Evolutionary conservation across 2,329 filamentous ascomycete genomes (phyloP), one percentile per base, ranked within the genome.

Genomic region (Daldinia sp.): DNA sequence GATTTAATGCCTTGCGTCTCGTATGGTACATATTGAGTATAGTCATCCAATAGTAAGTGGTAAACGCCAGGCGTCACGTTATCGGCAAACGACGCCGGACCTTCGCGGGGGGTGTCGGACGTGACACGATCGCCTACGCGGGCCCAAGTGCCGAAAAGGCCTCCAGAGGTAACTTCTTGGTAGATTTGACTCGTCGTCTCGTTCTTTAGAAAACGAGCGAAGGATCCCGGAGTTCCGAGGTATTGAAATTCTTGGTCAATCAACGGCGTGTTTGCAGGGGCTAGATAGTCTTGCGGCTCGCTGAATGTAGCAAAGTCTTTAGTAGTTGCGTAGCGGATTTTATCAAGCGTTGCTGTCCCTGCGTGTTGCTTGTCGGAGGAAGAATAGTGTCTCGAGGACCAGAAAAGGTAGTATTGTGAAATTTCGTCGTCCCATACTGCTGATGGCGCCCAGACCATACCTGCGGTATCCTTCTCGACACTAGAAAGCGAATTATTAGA

Each of bases 171-270:
- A 7, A 75, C 75, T 64, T 85, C 82, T 37, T 80, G 78, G 61
- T 80, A 84, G 3, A 85, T 78, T n/a, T 79, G 77, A 34, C 79
- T 78, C 1, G 76, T 77, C 0, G 79, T 78, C 68, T 84, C 81
- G 66, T 84, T 82, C 70, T 84, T 85, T 52, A 83, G 68, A 72
- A 84, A 85, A 4, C 82, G 78, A 0, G 77, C 78, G 43, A 79
- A 85, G 8, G 73, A 64, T 1, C 73, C 77, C 3, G 74, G 71
- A 5, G 72, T 70, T 34, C 79, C 80, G 0, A 84, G 72, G 17
- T 77, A 73, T 27, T 81, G 76, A 70, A 85, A 79, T 54, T 82
- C 79, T 27, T 83, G 78, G 61, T 85, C 82, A 61, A 85, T 85
- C 34, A 85, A 71, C 1, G 79, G 77, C 3, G 77, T 81, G 13